Base-by-base conservation (phyloP, 2,329 filamentous ascomycete species). In the Aspergillus fumigatus region DNA sequence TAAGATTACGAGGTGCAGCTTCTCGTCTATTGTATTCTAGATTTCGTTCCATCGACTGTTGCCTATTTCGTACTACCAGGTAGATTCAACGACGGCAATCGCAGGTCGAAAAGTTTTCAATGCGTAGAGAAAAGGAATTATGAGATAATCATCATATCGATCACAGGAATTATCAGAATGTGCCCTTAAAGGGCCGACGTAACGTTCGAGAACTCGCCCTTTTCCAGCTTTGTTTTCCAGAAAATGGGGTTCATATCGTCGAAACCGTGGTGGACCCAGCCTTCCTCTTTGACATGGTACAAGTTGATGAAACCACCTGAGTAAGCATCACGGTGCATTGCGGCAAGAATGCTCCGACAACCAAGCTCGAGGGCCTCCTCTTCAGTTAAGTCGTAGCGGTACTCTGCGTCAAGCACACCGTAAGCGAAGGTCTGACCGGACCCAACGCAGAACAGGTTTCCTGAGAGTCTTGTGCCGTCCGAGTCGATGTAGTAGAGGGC, bases 401-500 rank as follows among this genome's bases (percentile, higher is more conserved):
- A 99, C 79, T 96, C 89, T 57, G 94, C 92, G 71, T 99, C 94
- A 63, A 99, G 82, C 70, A 99, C 94, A 79, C 94, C 94, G 74
- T 99, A 99, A 55, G 94, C 94, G 74, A 99, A 99, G 1, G 94
- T 99, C 83, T 99, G 94, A 73, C 94, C 94, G 51, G 91, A 96
- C 51, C 94, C 94, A 60, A 99, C 94, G 75, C 94, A 99, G 83
- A 99, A 99, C 60, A 99, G 82, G 81, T 99, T 97, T 50, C 94
- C 94, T 21, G 90, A 80, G 58, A 99, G 84, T 53, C 94, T 85
- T 23, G 94, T 97, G 72, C 94, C 94, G 78, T 99, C 94, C 62
- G 88, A 92, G 80, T 99, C 94, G 77, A 99, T 95, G 80, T 99
- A 99, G 85, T 99, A 99, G 59, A 99, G 88, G 43, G 94, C 94